Conservation (phyloP, 495 filamentous ascomycete species). For the Neurospora pannonica region DNA sequence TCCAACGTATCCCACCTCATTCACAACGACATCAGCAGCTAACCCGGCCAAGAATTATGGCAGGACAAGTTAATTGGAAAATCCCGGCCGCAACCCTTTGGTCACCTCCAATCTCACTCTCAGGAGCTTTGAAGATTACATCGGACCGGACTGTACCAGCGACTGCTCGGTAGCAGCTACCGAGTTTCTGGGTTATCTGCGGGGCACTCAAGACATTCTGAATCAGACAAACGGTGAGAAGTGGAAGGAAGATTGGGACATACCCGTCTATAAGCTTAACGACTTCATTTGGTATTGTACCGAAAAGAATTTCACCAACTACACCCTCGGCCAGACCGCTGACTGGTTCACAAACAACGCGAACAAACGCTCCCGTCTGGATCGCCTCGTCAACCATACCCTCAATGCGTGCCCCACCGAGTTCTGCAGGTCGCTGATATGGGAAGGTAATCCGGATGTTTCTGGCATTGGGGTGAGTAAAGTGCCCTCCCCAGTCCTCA, state of each 20-base stretch:
- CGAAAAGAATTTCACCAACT: background rate
- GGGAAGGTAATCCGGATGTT: background rate
- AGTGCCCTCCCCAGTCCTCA: no score
- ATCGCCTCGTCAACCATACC: background rate
- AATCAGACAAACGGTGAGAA: background rate
- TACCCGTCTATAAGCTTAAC: background rate
- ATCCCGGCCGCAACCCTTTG: background rate
- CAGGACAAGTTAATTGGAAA: background rate
- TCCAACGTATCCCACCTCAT: background rate
- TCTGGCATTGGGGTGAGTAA: background rate
- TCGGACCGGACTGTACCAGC: background rate
- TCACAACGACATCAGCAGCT: background rate
- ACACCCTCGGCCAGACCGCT: background rate
- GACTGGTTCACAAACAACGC: background rate
- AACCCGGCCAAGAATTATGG: background rate
- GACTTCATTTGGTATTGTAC: background rate
- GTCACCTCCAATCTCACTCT: background rate
- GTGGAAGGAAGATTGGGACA: background rate
- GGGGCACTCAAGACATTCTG: background rate
- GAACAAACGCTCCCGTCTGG: background rate
- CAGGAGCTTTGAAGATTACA: background rate
- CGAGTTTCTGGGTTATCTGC: background rate
- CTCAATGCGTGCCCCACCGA: background rate
- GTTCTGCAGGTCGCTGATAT: background rate
- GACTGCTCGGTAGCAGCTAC: background rate